phyloP scores from a whole-genome alignment of 1,284 basidiomycete genomes.

The Rhodotorula sp. region DNA sequence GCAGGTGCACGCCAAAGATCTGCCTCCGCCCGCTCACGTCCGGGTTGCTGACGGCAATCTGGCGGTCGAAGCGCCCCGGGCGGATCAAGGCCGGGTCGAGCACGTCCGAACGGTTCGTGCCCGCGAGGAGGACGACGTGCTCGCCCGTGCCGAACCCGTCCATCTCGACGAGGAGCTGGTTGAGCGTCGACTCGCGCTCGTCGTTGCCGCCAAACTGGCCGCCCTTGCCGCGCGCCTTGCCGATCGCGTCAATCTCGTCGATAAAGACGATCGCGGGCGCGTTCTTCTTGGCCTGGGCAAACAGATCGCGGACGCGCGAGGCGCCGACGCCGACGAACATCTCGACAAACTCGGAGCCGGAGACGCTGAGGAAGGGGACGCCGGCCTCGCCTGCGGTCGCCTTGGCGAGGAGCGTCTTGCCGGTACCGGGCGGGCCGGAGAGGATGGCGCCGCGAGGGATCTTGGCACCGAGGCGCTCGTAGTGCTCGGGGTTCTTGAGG shows the following conservation, averaged over 20 bases:
- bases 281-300: slow-evolving; percentile 95
- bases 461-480: slow-evolving; percentile 96
- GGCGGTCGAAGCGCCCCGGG: slow-evolving; percentile 95
- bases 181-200: slow-evolving; percentile 95
- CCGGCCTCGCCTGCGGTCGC: slow-evolving; percentile 97
- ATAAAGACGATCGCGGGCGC: slow-evolving; percentile 99
- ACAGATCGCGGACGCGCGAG: slow-evolving; percentile 94
- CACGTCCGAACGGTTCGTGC: slow-evolving; percentile 95
- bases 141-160: slow-evolving; percentile 96
- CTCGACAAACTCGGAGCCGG: slow-evolving; percentile 98
- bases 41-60: slow-evolving; percentile 92
- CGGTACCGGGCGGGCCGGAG: slow-evolving; percentile 96
- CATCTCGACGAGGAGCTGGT: slow-evolving; percentile 99
- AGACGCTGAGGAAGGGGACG: slow-evolving; percentile 97
- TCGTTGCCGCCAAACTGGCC: slow-evolving; percentile 90
- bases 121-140: slow-evolving; percentile 93
- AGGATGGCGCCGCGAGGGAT: slow-evolving; percentile 98
- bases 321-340: slow-evolving; percentile 99
- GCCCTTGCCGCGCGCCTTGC: slow-evolving; percentile 88
- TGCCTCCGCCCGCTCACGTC: slow-evolving; percentile 91
- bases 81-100: slow-evolving; percentile 93
- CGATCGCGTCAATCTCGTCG: slow-evolving; percentile 99
- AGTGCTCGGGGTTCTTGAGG: slow-evolving; percentile 88
- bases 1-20: slow-evolving; percentile 91
- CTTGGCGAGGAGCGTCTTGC: slow-evolving; percentile 97